Base-by-base conservation (phyloP, 441 rosid species). In the Theobroma grandiflorum region DNA sequence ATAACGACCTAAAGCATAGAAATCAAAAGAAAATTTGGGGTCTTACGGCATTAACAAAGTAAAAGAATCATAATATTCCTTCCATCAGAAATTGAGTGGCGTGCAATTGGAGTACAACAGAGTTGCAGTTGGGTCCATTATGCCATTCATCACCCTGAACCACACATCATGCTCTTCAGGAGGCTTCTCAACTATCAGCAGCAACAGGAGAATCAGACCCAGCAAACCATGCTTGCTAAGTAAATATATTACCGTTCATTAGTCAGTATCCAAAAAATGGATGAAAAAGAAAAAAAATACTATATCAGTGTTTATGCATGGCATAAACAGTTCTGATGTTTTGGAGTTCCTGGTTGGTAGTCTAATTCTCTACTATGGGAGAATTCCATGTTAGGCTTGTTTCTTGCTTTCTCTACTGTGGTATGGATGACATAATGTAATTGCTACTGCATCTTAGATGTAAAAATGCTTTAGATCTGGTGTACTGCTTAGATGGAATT, bases 81-180 rank as follows among this genome's bases (percentile, higher is more conserved):
- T 33, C 42, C 15, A 10, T 71, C 43, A 71, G 31, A 26, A 26
- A 26, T 26, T 49, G 98, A 94, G 52, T 94, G 98, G 98, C 93
- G 98, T 38, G 97, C 98, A 0, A 89, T 94, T 22, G 97, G 97
- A 64, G 99, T 94, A 5, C 96, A 95, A 81, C 99, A 95, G 88
- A 95, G 99, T 85, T 93, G 97, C 15, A 98, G 99, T 18, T 95
- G 99, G 99, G 98, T 95, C 14, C 99, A 95, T 84, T 95, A 95
- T 75, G 99, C 99, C 0, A 88, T 95, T 83, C 99, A 95, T 75
- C 94, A 97, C 31, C 99, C 99, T 6, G 99, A 95, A 89, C 98
- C 97, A 80, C 97, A 95, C 76, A 95, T 95, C 76, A 95, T 95
- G 99, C 94, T 95, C 33, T 95, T 95, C 84, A 90, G 99, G 87